phyloP scores from a whole-genome alignment of 2,329 filamentous ascomycete species.

The Trichoderma gracile region DNA sequence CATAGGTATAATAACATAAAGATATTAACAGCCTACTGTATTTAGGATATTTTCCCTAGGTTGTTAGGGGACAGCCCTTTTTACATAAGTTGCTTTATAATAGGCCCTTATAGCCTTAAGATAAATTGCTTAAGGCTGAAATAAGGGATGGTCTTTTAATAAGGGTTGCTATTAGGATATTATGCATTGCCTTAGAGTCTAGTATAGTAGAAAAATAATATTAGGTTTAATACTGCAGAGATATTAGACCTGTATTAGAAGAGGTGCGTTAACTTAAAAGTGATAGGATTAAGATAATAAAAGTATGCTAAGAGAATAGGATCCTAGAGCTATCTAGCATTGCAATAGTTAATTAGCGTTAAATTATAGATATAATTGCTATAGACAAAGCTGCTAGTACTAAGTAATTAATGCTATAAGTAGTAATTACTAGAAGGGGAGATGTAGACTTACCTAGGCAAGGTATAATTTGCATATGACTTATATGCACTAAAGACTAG shows the following conservation, averaged over 20 bases:
- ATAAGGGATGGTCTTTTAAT: slow-evolving; percentile 1
- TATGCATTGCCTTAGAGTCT: slow-evolving; percentile 9
- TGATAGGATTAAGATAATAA: background rate
- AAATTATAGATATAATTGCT: slow-evolving; percentile 6
- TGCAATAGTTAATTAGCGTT: slow-evolving; percentile 8
- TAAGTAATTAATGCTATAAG: background rate
- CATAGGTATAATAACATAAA: slow-evolving; percentile 11
- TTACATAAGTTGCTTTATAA: slow-evolving; percentile 1
- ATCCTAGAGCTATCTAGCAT: slow-evolving; percentile 10
- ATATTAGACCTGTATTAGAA: background rate
- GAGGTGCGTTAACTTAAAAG: slow-evolving; percentile 1
- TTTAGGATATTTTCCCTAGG: background rate
- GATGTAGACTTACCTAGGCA: background rate
- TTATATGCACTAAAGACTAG: slow-evolving; percentile 10
- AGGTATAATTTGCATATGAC: slow-evolving; percentile 14
- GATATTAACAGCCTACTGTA: slow-evolving; percentile 9
- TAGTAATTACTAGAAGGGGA: no score
- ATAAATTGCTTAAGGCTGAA: slow-evolving; percentile 9
- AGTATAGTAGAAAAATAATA: slow-evolving; percentile 13
- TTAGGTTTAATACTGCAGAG: background rate
- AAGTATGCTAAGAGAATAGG: slow-evolving; percentile 13
- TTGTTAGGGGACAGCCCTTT: background rate
- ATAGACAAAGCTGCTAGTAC: background rate
- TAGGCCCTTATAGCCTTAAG: background rate
- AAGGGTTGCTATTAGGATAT: background rate